phyloP scores from a whole-genome alignment of 2,329 filamentous ascomycete genomes.

The Grosmannia penicillata region DNA sequence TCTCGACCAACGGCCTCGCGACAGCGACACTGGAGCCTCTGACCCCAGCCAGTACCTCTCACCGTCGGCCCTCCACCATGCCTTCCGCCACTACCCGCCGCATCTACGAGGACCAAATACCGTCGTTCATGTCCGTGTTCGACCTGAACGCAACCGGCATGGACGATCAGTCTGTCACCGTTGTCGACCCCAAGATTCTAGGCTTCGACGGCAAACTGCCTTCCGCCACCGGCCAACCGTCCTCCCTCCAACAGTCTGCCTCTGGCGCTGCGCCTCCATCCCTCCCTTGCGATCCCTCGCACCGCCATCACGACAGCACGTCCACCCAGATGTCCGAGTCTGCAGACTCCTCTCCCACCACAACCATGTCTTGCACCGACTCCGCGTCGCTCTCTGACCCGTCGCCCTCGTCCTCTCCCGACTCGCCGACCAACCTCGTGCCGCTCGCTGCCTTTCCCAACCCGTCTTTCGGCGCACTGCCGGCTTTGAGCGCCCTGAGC shows the following conservation, averaged over 20 bases:
- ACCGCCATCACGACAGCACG: slow-evolving; percentile 63
- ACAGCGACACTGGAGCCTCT: not conserved
- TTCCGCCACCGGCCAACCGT: slow-evolving; percentile 6
- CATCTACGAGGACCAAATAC: slow-evolving; percentile 55
- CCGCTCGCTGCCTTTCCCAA: slow-evolving; percentile 55
- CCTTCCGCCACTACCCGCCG: slow-evolving; percentile 46
- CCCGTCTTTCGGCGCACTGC: slow-evolving; percentile 36
- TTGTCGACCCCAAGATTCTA: slow-evolving; percentile 38
- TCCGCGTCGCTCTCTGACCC: slow-evolving; percentile 81
- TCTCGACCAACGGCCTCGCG: not conserved
- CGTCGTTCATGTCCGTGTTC: slow-evolving; percentile 64
- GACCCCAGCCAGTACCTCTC: no score
- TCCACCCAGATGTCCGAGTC: slow-evolving; percentile 70
- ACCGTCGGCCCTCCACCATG: slow-evolving; percentile 27
- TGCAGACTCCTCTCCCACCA: slow-evolving; percentile 87
- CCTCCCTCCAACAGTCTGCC: slow-evolving; percentile 23
- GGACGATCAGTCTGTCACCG: slow-evolving; percentile 36
- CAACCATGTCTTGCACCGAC: slow-evolving; percentile 82
- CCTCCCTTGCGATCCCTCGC: slow-evolving; percentile 33
- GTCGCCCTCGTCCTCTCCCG: slow-evolving; percentile 82
- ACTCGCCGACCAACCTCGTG: slow-evolving; percentile 66
- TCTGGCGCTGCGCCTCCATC: slow-evolving; percentile 7
- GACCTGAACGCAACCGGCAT: slow-evolving; percentile 45
- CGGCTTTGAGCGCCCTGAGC: slow-evolving; percentile 22
- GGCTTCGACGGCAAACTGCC: slow-evolving; percentile 24